Percentiles rank a stretch among this genome's conserved stretches.
These are phyloP conservation scores for Fonsecaea multimorphosa DNA, from an alignment of 2,329 filamentous ascomycete species.

Conservation along the genomic window DNA sequence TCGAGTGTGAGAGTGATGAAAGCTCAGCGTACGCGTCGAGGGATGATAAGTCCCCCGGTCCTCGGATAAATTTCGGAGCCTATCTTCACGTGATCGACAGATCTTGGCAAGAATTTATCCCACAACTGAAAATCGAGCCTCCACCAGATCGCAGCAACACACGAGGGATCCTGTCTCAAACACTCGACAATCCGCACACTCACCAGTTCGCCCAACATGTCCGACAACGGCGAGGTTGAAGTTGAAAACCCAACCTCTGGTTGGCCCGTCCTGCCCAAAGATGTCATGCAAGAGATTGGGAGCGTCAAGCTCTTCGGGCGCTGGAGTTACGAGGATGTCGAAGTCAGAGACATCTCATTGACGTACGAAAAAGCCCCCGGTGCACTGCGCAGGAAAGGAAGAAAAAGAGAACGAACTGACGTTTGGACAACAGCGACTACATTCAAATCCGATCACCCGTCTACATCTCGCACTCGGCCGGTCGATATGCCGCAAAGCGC, in stretches of 20 bases:
- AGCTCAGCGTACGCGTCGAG: too few species aligned
- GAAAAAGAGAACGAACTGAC: conserved; percentile 40
- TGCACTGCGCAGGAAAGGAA: neutral
- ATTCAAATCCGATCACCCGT: conserved; percentile 99
- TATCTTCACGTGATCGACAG: conserved; percentile 11
- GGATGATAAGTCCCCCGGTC: too few species aligned
- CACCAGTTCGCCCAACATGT: conserved; percentile 30
- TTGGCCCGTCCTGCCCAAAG: conserved; percentile 87
- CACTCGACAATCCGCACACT: conserved; percentile 18
- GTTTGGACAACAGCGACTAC: conserved; percentile 77
- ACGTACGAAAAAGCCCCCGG: conserved; percentile 71
- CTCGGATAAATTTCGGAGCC: neutral
- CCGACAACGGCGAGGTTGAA: conserved; percentile 78
- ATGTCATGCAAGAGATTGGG: conserved; percentile 86
- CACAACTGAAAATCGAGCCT: conserved; percentile 18
- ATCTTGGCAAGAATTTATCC: conserved; percentile 29
- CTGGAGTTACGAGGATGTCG: conserved; percentile 98
- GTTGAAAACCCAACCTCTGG: conserved; percentile 72
- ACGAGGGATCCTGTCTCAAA: conserved; percentile 9
- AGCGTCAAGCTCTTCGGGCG: conserved; percentile 98
- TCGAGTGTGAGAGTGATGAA: neutral
- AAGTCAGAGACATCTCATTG: conserved; percentile 99
- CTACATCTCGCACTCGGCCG: conserved; percentile 98
- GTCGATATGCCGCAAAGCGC: conserved; percentile 98
- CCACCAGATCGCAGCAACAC: conserved; percentile 11